phyloP scores from a whole-genome alignment of 495 filamentous ascomycete species.

The Penicillium samsonianum region DNA sequence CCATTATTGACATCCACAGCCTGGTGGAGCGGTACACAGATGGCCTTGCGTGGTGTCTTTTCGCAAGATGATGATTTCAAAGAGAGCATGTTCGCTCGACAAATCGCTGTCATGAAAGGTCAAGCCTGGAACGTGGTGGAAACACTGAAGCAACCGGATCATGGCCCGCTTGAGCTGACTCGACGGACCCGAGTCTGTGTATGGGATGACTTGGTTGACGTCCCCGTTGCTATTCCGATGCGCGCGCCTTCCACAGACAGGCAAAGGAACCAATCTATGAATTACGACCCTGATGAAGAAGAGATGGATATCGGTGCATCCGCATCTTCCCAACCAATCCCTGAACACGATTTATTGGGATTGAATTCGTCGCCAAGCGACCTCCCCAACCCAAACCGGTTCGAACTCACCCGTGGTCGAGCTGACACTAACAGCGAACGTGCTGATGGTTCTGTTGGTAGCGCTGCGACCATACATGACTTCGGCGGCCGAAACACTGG shows the following conservation, averaged over 20 bases:
- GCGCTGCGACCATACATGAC: conserved; percentile 39
- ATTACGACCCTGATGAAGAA: conserved; percentile 59
- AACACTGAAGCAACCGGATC: conserved; percentile 86
- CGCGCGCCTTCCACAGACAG: conserved; percentile 74
- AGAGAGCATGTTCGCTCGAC: conserved; percentile 94
- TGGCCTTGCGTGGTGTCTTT: conserved; percentile 79
- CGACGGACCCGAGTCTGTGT: conserved; percentile 88
- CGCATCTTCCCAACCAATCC: conserved; percentile 57
- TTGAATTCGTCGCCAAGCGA: conserved; percentile 64
- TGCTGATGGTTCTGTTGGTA: conserved; percentile 37
- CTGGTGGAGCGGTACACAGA: conserved; percentile 96
- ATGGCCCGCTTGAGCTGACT: conserved; percentile 91
- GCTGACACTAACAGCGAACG: conserved; percentile 45
- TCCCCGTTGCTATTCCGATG: conserved; percentile 90
- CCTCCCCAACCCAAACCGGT: conserved; percentile 79
- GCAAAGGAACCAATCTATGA: conserved; percentile 58
- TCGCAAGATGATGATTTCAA: conserved; percentile 93
- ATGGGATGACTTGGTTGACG: conserved; percentile 97
- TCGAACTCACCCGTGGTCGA: conserved; percentile 69
- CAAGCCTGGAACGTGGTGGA: conserved; percentile 99
- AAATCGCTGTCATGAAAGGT: conserved; percentile 98
- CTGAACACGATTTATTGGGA: conserved; percentile 72
- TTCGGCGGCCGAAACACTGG: conserved; percentile 34
- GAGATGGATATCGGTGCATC: conserved; percentile 90
- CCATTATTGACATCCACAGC: conserved; percentile 87